A percentile compares a stretch with the other conserved stretches of the same genome.
Evolutionary conservation across 2,329 filamentous ascomycete genomes (phyloP).

Genomic region (Curvularia sp.): DNA sequence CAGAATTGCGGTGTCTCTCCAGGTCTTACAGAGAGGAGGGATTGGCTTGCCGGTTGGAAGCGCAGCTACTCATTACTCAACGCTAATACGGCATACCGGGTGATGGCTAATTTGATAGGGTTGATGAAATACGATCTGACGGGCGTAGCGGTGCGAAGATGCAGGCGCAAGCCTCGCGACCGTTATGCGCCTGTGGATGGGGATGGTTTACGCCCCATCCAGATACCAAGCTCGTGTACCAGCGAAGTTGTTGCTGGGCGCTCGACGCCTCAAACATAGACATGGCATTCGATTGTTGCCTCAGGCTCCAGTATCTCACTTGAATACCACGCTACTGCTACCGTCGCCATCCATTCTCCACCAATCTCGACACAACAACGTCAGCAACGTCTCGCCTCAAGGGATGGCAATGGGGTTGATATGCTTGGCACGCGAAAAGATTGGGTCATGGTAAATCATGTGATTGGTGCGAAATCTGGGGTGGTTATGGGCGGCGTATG

Average conservation of each 20-base stretch:
- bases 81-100: conserved; percentile 8
- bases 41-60: not conserved
- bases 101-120: conserved; percentile 12
- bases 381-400: conserved; percentile 33
- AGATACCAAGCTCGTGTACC: conserved; percentile 8
- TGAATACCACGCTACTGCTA: conserved; percentile 7
- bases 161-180: conserved; percentile 7
- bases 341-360: conserved; percentile 36
- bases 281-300: conserved; percentile 11
- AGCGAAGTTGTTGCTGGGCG: conserved; percentile 13
- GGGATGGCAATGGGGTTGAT: conserved; percentile 14
- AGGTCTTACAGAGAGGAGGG: conserved; percentile 1
- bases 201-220: conserved; percentile 6
- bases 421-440: conserved; percentile 30
- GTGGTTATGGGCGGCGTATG: conserved; percentile 18
- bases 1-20: not conserved
- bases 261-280: conserved; percentile 8
- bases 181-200: conserved; percentile 1
- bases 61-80: conserved; percentile 3
- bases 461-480: conserved; percentile 46
- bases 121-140: conserved; percentile 10
- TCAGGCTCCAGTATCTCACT: conserved; percentile 10
- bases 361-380: conserved; percentile 37
- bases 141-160: not conserved
- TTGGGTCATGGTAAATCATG: conserved; percentile 15